These are phyloP conservation scores for Geotrichum fermentans DNA, from an alignment of 1,139 yeast genomes.

Conservation along the genomic window DNA sequence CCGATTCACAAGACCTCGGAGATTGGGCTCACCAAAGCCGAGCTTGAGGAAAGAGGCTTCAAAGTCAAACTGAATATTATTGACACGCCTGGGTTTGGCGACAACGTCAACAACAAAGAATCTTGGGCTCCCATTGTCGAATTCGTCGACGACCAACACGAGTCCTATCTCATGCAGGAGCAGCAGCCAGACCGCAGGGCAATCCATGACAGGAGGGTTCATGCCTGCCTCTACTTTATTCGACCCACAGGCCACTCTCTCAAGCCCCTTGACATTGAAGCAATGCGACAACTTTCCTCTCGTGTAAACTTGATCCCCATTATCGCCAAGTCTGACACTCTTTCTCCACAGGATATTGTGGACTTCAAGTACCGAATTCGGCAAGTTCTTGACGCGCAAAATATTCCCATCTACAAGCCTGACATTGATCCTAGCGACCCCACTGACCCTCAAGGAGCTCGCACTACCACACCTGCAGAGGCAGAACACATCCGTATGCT, in stretches of 20 bases:
- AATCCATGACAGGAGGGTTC: slow-evolving; percentile 73
- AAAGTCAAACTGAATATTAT: slow-evolving; percentile 77
- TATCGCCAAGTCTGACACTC: slow-evolving; percentile 91
- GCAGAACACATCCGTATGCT: slow-evolving; percentile 71
- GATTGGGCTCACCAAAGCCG: slow-evolving; percentile 83
- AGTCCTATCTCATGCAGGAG: slow-evolving; percentile 89
- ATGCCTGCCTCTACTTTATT: slow-evolving; percentile 90
- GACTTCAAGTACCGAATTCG: slow-evolving; percentile 79
- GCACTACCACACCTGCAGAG: slow-evolving; percentile 30
- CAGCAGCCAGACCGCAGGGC: slow-evolving; percentile 78
- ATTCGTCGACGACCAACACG: slow-evolving; percentile 95
- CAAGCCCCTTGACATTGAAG: slow-evolving; percentile 90
- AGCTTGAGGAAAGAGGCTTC: slow-evolving; percentile 88
- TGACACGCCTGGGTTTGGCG: slow-evolving; percentile 98
- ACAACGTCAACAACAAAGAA: slow-evolving; percentile 85
- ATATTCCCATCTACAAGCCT: slow-evolving; percentile 84
- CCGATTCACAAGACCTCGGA: slow-evolving; percentile 86
- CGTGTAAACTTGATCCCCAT: slow-evolving; percentile 93
- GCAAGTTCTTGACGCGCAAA: slow-evolving; percentile 88
- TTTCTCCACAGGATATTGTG: slow-evolving; percentile 75
- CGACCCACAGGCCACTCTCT: slow-evolving; percentile 95
- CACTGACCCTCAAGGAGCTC: slow-evolving; percentile 20
- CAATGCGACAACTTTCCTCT: slow-evolving; percentile 80
- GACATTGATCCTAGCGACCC: slow-evolving; percentile 42
- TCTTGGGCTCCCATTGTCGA: slow-evolving; percentile 93